Base-by-base conservation (phyloP, 192 early-diverging fungal genomes). In the Backusella tuberculispora region DNA sequence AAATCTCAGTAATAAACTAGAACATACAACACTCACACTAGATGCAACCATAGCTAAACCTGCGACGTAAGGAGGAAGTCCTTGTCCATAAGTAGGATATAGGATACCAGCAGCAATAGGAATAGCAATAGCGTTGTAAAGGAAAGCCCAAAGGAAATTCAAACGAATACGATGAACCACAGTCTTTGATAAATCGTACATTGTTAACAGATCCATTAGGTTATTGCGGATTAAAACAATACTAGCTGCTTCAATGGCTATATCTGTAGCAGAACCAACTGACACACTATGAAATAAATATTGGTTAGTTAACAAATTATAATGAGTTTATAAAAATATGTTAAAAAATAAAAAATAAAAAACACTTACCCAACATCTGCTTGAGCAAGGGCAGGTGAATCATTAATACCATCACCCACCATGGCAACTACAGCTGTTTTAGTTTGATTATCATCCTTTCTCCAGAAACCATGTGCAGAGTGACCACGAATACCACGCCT, bases 331-430 rank as follows among this genome's bases (percentile, higher is more conserved):
- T 38, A 63, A 46, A 41, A 45, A 47, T 34, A 43, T 6, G 7
- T n/a, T 24, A 9, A 37, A 65, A 29, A 8, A 5, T 48, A 41
- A 10, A 10, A 40, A 72, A 63, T 40, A 15, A 43, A 43, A 17
- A n/a, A 53, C 44, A 56, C 78, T 46, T 79, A 79, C 78, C 78
- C 95, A 38, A 98, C 86, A 83, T 97, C 93, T 2, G 96, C 90
- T 73, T 94, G 92, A 5, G 95, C 93, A 1, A 98, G 82, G 2
- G 97, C 97, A 47, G 94, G 90, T 5, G 95, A 91, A 83, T 97
- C 97, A 71, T 98, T 98, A 78, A 98, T 96, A 15, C 97, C 97
- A 78, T 98, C 97, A 26, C 97, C 97, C 6, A 95, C 89, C 93
- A 98, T 95, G 0, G 92, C 95, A 3, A 98, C 95, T 24, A 85